These are phyloP conservation scores for Colletotrichum chlorophyti DNA, from an alignment of 2,329 filamentous ascomycete genomes.

Conservation along the genomic window DNA sequence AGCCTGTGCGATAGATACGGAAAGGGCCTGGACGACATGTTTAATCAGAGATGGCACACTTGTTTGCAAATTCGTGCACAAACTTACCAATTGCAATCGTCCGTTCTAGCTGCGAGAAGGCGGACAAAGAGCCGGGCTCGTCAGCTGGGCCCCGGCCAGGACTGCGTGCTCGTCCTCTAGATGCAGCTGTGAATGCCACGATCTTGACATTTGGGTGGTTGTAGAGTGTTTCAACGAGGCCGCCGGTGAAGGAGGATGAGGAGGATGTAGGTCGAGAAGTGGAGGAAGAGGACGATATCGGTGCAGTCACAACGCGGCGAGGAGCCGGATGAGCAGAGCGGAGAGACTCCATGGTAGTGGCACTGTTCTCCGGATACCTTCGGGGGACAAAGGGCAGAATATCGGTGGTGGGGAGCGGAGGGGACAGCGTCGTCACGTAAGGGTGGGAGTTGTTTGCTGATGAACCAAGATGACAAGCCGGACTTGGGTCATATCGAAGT, in stretches of 20 bases:
- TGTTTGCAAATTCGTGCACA: not conserved
- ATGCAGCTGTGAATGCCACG: conserved; percentile 55
- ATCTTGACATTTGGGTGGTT: conserved; percentile 77
- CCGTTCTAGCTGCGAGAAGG: conserved; percentile 78
- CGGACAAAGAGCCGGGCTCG: conserved; percentile 70
- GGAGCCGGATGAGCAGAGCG: conserved; percentile 36
- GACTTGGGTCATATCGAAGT: conserved; percentile 23
- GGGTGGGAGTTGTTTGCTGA: not conserved
- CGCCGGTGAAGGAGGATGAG: conserved; percentile 35
- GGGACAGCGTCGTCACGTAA: conserved; percentile 10
- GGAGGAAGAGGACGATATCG: conserved; percentile 38
- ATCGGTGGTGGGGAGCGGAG: not conserved
- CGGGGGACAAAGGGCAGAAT: not conserved
- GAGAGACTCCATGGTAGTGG: conserved; percentile 27
- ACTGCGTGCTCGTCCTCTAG: conserved; percentile 38
- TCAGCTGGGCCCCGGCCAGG: conserved; percentile 44
- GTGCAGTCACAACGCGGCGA: conserved; percentile 47
- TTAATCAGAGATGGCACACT: conserved; percentile 19
- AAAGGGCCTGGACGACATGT: conserved; percentile 63
- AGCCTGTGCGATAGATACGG: conserved; percentile 85
- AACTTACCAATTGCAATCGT: conserved; percentile 78
- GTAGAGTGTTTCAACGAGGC: conserved; percentile 73
- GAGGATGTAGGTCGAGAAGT: conserved; percentile 33
- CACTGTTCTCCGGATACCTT: too few species aligned
- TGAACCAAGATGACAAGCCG: not conserved